Percentiles rank a stretch among this genome's conserved stretches.
Evolutionary conservation across 1,284 basidiomycete species (phyloP).

Genomic region (Leccinum idahoense): DNA sequence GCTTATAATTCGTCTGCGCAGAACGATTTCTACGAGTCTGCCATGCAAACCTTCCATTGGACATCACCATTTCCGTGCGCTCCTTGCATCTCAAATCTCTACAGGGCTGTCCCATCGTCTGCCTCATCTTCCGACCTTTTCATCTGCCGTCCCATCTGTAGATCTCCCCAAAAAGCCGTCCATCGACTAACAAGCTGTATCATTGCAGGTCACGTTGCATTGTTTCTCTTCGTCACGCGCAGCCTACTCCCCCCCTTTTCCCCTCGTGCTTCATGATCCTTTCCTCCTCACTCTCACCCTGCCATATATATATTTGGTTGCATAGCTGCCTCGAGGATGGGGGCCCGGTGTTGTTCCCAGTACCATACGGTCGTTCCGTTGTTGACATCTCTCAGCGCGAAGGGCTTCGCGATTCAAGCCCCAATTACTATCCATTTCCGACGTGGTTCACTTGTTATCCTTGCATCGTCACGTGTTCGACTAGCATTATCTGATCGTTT

Average conservation of each 20-base stretch:
- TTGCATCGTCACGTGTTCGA: too few species aligned
- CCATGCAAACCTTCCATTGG: conserved; percentile 8
- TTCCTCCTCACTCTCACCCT: conserved; percentile 15
- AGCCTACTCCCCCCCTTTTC: neutral
- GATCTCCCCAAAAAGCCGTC: too few species aligned
- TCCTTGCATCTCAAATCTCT: too few species aligned
- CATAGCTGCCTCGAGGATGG: conserved; percentile 14
- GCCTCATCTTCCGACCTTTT: too few species aligned
- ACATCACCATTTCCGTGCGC: too few species aligned
- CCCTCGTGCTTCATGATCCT: neutral
- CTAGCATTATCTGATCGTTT: too few species aligned
- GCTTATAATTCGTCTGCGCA: conserved; percentile 9
- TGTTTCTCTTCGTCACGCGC: conserved; percentile 6
- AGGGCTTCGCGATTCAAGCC: conserved; percentile 13
- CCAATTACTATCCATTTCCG: conserved; percentile 24
- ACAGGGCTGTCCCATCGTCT: too few species aligned
- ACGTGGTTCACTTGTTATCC: neutral
- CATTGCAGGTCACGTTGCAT: too few species aligned
- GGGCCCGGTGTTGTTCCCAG: neutral
- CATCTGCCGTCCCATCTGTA: too few species aligned
- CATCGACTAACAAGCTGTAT: too few species aligned
- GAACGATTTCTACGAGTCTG: conserved; percentile 25
- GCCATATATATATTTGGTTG: conserved; percentile 30
- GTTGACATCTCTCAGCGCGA: neutral
- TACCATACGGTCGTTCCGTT: neutral